Conservation (phyloP, 2,329 filamentous ascomycete genomes). For the Apiospora sp. region DNA sequence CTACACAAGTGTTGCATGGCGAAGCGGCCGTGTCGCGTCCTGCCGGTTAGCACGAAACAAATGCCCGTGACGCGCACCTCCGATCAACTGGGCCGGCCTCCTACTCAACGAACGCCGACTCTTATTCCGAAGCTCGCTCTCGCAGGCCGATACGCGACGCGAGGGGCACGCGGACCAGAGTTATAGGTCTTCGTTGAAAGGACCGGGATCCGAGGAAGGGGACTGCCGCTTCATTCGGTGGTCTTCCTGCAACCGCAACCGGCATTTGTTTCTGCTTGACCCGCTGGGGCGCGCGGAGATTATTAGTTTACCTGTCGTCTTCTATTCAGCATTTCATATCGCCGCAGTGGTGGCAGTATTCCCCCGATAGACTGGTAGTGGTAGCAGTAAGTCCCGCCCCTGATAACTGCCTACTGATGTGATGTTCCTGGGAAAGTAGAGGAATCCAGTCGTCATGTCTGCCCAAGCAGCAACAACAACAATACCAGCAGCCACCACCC, state of each 20-base stretch:
- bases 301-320: neutral
- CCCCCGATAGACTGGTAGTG: neutral
- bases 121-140: neutral
- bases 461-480: conserved; percentile 8
- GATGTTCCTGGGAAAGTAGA: conserved; percentile 14
- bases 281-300: conserved; percentile 28
- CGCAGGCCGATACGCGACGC: neutral
- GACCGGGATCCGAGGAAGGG: conserved; percentile 28
- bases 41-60: conserved; percentile 22
- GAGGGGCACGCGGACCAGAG: neutral
- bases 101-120: conserved; percentile 25
- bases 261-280: conserved; percentile 26
- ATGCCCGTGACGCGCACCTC: conserved; percentile 26
- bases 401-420: conserved; percentile 21
- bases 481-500: neutral
- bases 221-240: conserved; percentile 14
- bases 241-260: conserved; percentile 27
- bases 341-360: neutral
- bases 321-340: neutral
- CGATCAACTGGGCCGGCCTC: conserved; percentile 26
- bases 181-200: conserved; percentile 24
- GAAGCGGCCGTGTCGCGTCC: conserved; percentile 24
- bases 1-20: neutral
- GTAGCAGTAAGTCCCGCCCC: conserved; percentile 11
- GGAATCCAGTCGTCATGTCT: conserved; percentile 2